Base-by-base conservation (phyloP, 306 rosid genomes). In the Trifolium repens region DNA sequence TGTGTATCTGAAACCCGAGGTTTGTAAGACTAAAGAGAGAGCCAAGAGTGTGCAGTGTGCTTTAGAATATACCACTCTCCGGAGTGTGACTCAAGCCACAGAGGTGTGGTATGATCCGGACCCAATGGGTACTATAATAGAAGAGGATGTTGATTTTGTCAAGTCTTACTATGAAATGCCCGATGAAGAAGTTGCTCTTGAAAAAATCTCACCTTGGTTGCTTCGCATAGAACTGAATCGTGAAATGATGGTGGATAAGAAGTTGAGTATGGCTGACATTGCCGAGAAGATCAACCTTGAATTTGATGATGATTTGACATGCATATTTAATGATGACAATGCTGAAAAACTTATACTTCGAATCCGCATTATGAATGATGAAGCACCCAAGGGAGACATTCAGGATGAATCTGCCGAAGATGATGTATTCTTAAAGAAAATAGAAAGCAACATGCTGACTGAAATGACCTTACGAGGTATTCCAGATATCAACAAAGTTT, bases 171-270 rank as follows among this genome's bases (percentile, higher is more conserved):
- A 87, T 73, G 99, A 94, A 88, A 94, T 94, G 99, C 99, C 99
- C 0, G 99, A 94, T 83, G 99, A 94, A 82, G 99, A 94, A 78
- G 85, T 94, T 72, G 89, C 90, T 9, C 97, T 96, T 3, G 99
- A 92, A 13, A 94, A 94, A 81, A 94, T 94, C 35, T 94, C 99
- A 49, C 99, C 97, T 13, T 94, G 99, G 99, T 82, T 94, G 88
- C 99, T 94, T 77, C 97, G 99, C 16, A 89, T 94, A 59, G 96
- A 94, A 82, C 81, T 94, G 77, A 94, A 94, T 84, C 97, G 99
- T 6, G 99, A 94, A 85, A 94, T 94, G 99, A 94, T 94, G 99
- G 99, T 94, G 78, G 99, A 94, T 84, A 94, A 94, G 89, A 94
- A 94, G 85, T 82, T 94, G 67, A 94, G 99, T 84, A 94, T 94